Evolutionary conservation across 495 filamentous ascomycete genomes (phyloP), one percentile per base, ranked within the genome.

Genomic region (Parathielavia hyrcaniae): DNA sequence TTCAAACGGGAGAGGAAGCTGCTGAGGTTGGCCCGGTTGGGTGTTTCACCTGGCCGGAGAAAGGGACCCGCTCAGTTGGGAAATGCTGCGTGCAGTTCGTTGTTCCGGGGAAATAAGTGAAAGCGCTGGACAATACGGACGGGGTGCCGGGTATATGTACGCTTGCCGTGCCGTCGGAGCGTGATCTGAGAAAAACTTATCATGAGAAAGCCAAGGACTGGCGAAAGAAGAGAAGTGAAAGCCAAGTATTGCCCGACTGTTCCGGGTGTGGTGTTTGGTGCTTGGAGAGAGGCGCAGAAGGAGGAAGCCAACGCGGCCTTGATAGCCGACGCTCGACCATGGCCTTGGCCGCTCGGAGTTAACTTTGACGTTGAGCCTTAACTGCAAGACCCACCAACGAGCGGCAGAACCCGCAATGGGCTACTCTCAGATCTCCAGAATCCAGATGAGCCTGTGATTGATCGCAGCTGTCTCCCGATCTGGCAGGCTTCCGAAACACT

Each of bases 31-130:
- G 30, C 35, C n/a, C 20, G 20, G 22, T 35, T 50, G 55, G 47
- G 38, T 50, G 55, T 57, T 57, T 50, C 55, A 51, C 47, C 38
- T 50, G 46, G 34, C 53, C 47, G 41, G 47, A 47, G 36, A 32
- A 47, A 46, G 19, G 19, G 30, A 4, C 44, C 47, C 3, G 45
- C 44, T 35, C 22, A 14, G 32, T 16, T 49, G 55, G 53, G 53
- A 48, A n/a, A 34, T 1, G 44, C 53, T 40, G 43, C 17, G n/a
- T 30, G 17, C 14, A 20, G 23, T 30, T 50, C 45, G 52, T 34
- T 34, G 38, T n/a, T 35, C 19, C n/a, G 22, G 52, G 26, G 39
- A 22, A 41, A 30, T 30, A 5, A n/a, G n/a, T n/a, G n/a, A n/a
- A 4, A 22, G 11, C 5, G 50, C 50, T 41, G 50, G 2, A 19